Evolutionary conservation across 805 yeast species (phyloP).

Genomic region (Grigorovia humatica): DNA sequence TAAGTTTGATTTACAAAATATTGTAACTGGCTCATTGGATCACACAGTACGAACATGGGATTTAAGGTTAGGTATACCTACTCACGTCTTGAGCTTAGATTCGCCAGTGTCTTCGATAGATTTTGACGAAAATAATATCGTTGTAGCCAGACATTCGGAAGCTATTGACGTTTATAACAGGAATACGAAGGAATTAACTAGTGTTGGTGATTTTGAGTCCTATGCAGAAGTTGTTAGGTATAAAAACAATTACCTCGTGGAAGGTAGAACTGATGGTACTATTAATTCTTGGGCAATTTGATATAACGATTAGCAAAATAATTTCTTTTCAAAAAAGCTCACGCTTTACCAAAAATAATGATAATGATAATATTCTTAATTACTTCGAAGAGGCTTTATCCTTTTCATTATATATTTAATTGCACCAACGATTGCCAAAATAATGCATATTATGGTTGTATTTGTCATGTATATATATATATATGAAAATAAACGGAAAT

Average conservation of each 20-base stretch:
- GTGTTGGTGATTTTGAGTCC: constrained; percentile 36
- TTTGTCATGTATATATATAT: too few species aligned
- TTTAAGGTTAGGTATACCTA: constrained; percentile 51
- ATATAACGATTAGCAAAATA: not conserved
- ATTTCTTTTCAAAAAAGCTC: not conserved
- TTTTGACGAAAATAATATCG: constrained; percentile 49
- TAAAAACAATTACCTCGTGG: constrained; percentile 55
- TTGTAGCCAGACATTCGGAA: constrained; percentile 35
- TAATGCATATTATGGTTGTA: not conserved
- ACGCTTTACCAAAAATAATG: too few species aligned
- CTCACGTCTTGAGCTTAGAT: constrained; percentile 53
- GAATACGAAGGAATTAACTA: constrained; percentile 39
- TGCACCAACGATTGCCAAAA: not conserved
- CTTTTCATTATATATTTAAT: not conserved
- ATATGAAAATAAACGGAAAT: too few species aligned
- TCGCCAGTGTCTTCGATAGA: constrained; percentile 45
- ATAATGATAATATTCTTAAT: not conserved
- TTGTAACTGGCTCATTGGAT: constrained; percentile 56
- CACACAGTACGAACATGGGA: constrained; percentile 65
- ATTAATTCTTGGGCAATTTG: constrained; percentile 54
- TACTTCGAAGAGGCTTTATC: too few species aligned
- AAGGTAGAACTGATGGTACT: constrained; percentile 51
- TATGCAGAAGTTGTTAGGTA: constrained; percentile 37
- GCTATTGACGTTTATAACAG: constrained; percentile 52
- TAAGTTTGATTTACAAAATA: constrained; percentile 56